Conservation (phyloP, 2,329 filamentous ascomycete genomes). For the Simplicillium aogashimaense region DNA sequence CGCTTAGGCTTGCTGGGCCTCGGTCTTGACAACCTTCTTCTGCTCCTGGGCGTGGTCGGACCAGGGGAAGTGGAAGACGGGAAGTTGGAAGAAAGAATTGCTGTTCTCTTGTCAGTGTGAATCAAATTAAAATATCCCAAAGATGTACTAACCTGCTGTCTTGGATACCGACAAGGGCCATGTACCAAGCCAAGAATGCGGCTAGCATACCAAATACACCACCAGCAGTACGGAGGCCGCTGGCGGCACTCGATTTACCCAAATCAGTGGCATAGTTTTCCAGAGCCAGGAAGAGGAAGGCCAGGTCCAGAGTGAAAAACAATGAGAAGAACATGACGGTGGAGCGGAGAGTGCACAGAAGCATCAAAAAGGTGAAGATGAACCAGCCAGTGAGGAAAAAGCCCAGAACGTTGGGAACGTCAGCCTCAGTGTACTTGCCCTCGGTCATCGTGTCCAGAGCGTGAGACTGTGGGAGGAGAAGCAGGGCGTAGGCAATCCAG, state of each 20-base stretch:
- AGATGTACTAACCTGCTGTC: conserved; percentile 48
- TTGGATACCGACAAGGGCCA: conserved; percentile 71
- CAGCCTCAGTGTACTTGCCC: too few species aligned
- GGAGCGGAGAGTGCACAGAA: conserved; percentile 66
- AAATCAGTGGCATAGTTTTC: conserved; percentile 48
- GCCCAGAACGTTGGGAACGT: conserved; percentile 57
- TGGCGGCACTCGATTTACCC: conserved; percentile 32
- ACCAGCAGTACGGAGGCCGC: conserved; percentile 55
- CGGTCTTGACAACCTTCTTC: conserved; percentile 34
- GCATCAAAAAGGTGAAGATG: conserved; percentile 70
- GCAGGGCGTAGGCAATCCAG: conserved; percentile 68
- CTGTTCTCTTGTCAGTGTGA: conserved; percentile 38
- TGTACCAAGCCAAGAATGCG: conserved; percentile 81
- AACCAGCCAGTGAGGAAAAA: conserved; percentile 75
- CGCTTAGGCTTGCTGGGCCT: conserved; percentile 17
- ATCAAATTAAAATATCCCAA: background rate
- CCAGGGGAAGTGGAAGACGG: conserved; percentile 93
- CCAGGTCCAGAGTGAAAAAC: conserved; percentile 67
- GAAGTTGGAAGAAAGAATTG: conserved; percentile 82
- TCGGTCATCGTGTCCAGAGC: too few species aligned
- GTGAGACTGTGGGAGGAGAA: conserved; percentile 58
- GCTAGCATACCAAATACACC: conserved; percentile 74
- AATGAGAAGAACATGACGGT: conserved; percentile 70
- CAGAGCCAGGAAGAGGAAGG: conserved; percentile 63
- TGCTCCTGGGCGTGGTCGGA: conserved; percentile 62